A percentile compares a stretch with the other conserved stretches of the same genome.
These are phyloP conservation scores for Tagetes patula DNA, from an alignment of 129 eudicot species.

Conservation along the genomic window DNA sequence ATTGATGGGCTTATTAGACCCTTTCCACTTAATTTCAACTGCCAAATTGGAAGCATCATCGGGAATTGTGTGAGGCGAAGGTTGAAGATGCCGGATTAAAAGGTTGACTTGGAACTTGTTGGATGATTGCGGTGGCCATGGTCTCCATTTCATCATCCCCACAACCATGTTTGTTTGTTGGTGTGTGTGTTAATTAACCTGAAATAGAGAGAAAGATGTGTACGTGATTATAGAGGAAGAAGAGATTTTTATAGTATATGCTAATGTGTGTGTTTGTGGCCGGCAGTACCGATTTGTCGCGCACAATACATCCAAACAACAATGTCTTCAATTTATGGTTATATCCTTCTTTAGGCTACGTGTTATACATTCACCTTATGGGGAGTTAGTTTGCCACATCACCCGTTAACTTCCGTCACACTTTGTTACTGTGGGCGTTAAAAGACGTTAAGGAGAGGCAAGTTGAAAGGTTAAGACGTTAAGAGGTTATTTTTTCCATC, in stretches of 20 bases:
- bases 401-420: too few relatives aligned
- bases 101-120: slow-evolving; percentile 55
- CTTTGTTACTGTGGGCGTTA: too few relatives aligned
- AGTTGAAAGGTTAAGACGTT: too few relatives aligned
- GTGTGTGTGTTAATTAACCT: background rate
- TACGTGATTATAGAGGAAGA: slow-evolving; percentile 29
- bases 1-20: slow-evolving; percentile 46
- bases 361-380: too few relatives aligned
- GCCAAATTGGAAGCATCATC: slow-evolving; percentile 31
- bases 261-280: slow-evolving; percentile 15
- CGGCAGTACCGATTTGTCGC: slow-evolving; percentile 35
- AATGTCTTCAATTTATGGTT: slow-evolving; percentile 19
- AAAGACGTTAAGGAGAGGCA: too few relatives aligned
- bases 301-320: slow-evolving; percentile 19
- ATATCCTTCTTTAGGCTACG: too few relatives aligned
- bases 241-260: slow-evolving; percentile 28
- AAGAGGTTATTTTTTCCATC: too few relatives aligned
- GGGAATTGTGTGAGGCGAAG: slow-evolving; percentile 17
- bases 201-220: slow-evolving; percentile 28
- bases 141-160: slow-evolving; percentile 83
- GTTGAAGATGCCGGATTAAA: slow-evolving; percentile 37
- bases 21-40: slow-evolving; percentile 72
- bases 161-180: slow-evolving; percentile 46
- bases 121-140: slow-evolving; percentile 60
- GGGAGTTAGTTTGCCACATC: too few relatives aligned